Base-by-base conservation (phyloP, 169 alveolate species). In the Plasmodium relictum region DNA sequence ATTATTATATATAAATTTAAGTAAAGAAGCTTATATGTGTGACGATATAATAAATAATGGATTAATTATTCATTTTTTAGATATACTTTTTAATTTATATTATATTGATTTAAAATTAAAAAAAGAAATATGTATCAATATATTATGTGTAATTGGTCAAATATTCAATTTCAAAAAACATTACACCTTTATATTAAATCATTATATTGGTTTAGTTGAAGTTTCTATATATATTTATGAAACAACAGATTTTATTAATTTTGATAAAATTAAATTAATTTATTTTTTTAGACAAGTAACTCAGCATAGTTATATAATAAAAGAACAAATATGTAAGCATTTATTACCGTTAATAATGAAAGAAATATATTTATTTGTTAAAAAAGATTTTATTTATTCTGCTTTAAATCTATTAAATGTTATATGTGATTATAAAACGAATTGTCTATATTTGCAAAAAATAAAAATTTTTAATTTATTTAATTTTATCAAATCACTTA, bases 61-160 rank as follows among this genome's bases (percentile, higher is more conserved):
- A 4, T 50, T 78, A 37, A 44, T 78, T 56, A 66, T 65, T 0
- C 65, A 78, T 42, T 63, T 78, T 39, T 45, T 78, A 9, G 89
- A 78, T 7, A 63, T 78, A 26, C 31, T 78, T 7, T 65, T 78
- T 45, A 37, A 50, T 65, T 39, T 48, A 6, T 78, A 78, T 50
- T 48, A 20, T 22, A 65, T 78, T 6, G 62, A 78, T 50, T 45
- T 78, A 14, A 26, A 42, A 48, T 16, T 54, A 63, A 78, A 65
- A 69, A 78, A 78, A 22, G 78, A 78, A 37, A 78, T 78, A 12
- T 78, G 89, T 45, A 78, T 78, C 26, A 78, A 78, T 31, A 78
- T 78, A 52, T 69, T 78, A 20, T 78, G 89, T 42, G 56, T 78
- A 2, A 63, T 78, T 22, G 89, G 89, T 0, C 89, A 78, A 14